These are phyloP conservation scores for Cladophialophora chaetospira DNA, from an alignment of 2,329 filamentous ascomycete genomes.

Conservation along the genomic window DNA sequence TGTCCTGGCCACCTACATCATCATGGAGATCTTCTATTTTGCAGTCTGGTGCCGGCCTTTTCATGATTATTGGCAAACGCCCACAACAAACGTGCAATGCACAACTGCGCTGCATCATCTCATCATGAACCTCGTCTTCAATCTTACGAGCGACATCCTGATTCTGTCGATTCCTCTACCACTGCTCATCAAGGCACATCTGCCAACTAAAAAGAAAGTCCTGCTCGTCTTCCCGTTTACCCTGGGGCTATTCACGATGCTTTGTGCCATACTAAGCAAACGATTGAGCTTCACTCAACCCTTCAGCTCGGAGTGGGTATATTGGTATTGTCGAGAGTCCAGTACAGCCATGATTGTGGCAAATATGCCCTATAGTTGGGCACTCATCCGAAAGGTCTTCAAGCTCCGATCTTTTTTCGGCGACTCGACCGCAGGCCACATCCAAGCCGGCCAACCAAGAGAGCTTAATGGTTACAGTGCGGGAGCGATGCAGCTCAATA, in stretches of 20 bases:
- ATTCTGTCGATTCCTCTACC: constrained; percentile 52
- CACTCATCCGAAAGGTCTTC: constrained; percentile 55
- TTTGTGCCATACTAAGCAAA: constrained; percentile 62
- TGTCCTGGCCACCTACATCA: constrained; percentile 48
- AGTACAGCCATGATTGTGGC: constrained; percentile 62
- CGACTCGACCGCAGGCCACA: constrained; percentile 24
- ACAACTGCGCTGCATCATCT: constrained; percentile 52
- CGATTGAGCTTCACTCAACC: constrained; percentile 62
- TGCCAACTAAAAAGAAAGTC: constrained; percentile 52
- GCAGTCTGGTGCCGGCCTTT: constrained; percentile 59
- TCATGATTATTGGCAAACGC: constrained; percentile 55
- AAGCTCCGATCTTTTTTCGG: constrained; percentile 38
- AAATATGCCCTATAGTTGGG: constrained; percentile 63
- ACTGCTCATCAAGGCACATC: constrained; percentile 45
- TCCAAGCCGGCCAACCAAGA: constrained; percentile 21
- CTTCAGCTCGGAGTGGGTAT: constrained; percentile 59
- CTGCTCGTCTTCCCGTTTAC: constrained; percentile 59
- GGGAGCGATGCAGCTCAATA: constrained; percentile 16
- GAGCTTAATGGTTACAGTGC: constrained; percentile 20
- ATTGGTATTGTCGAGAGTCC: constrained; percentile 63
- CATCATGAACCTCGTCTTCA: constrained; percentile 52
- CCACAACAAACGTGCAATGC: constrained; percentile 47
- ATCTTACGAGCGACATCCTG: constrained; percentile 50
- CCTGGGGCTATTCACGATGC: constrained; percentile 58
- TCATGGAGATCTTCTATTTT: constrained; percentile 55